These are phyloP conservation scores for Henckelia pumila DNA, from an alignment of 257 asterid genomes.

Conservation along the genomic window DNA sequence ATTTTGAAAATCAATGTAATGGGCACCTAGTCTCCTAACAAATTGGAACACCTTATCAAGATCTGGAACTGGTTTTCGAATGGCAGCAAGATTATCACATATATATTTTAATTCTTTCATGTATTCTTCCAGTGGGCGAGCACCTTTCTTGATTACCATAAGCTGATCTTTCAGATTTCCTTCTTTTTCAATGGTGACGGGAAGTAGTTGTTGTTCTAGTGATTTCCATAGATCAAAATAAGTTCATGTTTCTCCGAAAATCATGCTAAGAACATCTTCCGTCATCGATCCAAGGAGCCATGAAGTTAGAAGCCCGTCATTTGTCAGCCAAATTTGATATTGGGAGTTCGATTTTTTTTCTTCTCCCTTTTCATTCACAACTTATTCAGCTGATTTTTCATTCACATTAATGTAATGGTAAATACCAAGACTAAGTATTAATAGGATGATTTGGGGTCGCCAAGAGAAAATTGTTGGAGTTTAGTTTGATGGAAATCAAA, in stretches of 20 bases:
- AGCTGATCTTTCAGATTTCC: background rate
- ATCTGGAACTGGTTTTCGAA: background rate
- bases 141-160: background rate
- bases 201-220: background rate
- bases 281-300: conserved; percentile 3
- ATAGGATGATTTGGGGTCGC: background rate
- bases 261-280: background rate
- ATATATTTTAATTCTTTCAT: background rate
- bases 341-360: background rate
- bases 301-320: conserved; percentile 9
- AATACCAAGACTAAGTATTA: background rate
- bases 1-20: background rate
- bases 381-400: too few species aligned
- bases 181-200: background rate
- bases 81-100: conserved; percentile 12
- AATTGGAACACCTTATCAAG: conserved; percentile 6
- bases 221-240: too few species aligned
- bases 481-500: too few species aligned
- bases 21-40: background rate
- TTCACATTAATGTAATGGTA: background rate
- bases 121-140: background rate
- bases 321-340: background rate
- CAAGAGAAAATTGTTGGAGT: background rate
- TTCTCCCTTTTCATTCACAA: background rate
- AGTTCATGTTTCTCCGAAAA: background rate